Conservation (phyloP, 495 filamentous ascomycete genomes). For the Podospora pseudopauciseta region DNA sequence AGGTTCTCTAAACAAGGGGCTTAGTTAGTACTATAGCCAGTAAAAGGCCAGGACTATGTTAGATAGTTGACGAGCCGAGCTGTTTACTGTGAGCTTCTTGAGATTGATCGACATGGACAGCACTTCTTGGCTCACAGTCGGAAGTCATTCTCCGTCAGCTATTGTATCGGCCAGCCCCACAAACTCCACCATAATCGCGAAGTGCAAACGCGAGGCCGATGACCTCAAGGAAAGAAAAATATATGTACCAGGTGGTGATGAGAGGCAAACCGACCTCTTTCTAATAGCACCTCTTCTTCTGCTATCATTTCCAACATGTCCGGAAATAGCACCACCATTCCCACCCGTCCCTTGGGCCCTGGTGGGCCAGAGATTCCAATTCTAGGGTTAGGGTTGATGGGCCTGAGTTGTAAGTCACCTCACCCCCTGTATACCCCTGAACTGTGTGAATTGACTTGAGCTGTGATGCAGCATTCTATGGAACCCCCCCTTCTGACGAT, state of each 20-base stretch:
- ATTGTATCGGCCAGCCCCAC: not conserved
- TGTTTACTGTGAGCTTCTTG: no score
- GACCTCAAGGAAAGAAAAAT: not conserved
- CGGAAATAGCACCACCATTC: constrained; percentile 7
- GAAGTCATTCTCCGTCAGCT: not conserved
- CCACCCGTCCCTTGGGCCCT: constrained; percentile 42
- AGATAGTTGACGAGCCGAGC: no score
- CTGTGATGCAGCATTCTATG: constrained; percentile 34
- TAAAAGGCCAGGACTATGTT: no score
- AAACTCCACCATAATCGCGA: not conserved
- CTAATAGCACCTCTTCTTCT: no score
- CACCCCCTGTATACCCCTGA: not conserved
- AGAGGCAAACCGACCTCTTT: no score
- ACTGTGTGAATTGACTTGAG: not conserved
- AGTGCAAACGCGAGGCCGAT: not conserved
- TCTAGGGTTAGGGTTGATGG: constrained; percentile 55
- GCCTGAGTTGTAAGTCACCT: constrained; percentile 31
- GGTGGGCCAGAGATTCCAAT: constrained; percentile 51
- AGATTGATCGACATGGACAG: no score
- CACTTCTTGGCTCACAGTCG: not conserved
- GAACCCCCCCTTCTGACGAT: constrained; percentile 30
- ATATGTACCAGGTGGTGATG: not conserved
- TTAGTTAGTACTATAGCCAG: no score
- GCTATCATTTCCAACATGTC: not conserved
- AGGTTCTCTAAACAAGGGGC: no score